These are phyloP conservation scores for Hippophae tibetana DNA, from an alignment of 306 rosid genomes.

Conservation along the genomic window DNA sequence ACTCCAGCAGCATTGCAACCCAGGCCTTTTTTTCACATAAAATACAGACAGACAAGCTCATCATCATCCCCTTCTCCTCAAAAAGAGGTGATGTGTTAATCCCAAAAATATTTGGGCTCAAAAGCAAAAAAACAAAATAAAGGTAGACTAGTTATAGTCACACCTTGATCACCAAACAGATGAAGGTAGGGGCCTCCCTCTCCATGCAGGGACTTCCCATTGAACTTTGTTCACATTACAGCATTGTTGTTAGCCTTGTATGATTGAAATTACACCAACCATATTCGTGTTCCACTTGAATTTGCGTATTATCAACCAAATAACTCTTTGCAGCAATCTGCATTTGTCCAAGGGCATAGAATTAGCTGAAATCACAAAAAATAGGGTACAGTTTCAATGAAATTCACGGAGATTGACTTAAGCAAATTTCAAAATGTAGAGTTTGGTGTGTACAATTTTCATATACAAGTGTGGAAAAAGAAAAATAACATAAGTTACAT, in stretches of 20 bases:
- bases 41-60: conserved; percentile 38
- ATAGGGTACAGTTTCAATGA: too few species aligned
- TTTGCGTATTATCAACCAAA: conserved; percentile 23
- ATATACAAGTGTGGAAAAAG: too few species aligned
- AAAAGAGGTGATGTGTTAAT: conserved; percentile 35
- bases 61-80: conserved; percentile 32
- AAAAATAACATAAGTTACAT: too few species aligned
- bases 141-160: conserved; percentile 36
- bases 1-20: conserved; percentile 66
- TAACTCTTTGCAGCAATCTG: conserved; percentile 26
- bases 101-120: conserved; percentile 59
- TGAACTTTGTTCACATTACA: conserved; percentile 24
- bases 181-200: conserved; percentile 48
- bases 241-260: conserved; percentile 12
- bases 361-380: too few species aligned
- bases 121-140: background rate
- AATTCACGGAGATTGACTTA: too few species aligned
- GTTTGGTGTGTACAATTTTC: too few species aligned
- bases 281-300: conserved; percentile 21
- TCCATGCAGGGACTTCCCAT: conserved; percentile 46
- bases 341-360: conserved; percentile 4
- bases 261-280: conserved; percentile 14
- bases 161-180: conserved; percentile 33
- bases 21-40: conserved; percentile 31
- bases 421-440: too few species aligned